A percentile compares a stretch with the other conserved stretches of the same genome.
phyloP scores from a whole-genome alignment of 2,329 filamentous ascomycete genomes.

The Xylariaceae sp. region DNA sequence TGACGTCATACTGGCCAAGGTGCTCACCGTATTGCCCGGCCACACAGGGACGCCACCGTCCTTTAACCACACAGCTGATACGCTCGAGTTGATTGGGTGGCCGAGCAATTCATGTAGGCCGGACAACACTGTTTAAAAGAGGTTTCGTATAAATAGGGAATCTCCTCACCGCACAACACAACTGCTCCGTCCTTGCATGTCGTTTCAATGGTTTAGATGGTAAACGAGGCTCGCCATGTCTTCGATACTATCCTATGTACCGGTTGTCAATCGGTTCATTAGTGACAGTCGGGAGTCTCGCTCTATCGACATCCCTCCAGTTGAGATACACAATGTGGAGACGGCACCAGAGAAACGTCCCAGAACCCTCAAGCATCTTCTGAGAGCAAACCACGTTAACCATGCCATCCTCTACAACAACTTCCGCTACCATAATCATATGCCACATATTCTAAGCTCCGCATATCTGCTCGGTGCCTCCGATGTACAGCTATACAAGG shows the following conservation, averaged over 20 bases:
- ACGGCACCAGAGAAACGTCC: conserved; percentile 72
- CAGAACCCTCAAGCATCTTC: conserved; percentile 80
- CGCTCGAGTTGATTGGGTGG: no score
- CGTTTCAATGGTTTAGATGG: neutral
- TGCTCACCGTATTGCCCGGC: no score
- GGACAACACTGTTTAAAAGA: no score
- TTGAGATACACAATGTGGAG: conserved; percentile 76
- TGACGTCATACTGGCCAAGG: no score
- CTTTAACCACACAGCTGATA: no score
- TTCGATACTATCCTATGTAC: conserved; percentile 42
- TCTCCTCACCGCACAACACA: conserved; percentile 1
- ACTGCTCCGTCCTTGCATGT: neutral
- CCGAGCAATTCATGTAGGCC: neutral
- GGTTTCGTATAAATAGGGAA: neutral
- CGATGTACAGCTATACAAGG: conserved; percentile 65
- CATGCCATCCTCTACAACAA: conserved; percentile 77
- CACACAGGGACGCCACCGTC: no score
- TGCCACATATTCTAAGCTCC: conserved; percentile 75
- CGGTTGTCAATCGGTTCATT: conserved; percentile 39
- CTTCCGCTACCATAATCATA: conserved; percentile 74
- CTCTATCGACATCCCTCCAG: conserved; percentile 57
- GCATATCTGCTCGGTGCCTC: conserved; percentile 81
- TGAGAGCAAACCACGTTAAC: conserved; percentile 89
- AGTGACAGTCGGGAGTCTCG: conserved; percentile 27
- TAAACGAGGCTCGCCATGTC: conserved; percentile 26